phyloP scores from a whole-genome alignment of 768 basidiomycete genomes.

The Myochromella boudieri region DNA sequence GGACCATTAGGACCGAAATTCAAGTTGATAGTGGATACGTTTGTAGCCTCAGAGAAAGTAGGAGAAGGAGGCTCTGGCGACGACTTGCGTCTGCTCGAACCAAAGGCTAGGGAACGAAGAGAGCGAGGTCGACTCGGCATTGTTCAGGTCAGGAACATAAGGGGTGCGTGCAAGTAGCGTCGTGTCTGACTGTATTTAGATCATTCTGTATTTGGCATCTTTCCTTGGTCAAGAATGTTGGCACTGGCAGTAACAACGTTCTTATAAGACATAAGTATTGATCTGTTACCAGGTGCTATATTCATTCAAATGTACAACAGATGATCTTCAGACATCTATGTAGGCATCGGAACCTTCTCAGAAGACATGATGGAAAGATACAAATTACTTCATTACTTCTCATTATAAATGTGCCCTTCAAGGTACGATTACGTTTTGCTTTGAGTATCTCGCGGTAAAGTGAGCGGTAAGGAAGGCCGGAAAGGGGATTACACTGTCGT shows the following conservation, averaged over 20 bases:
- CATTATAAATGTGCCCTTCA: too few relatives aligned
- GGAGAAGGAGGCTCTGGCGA: constrained; percentile 74
- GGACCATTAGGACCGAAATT: constrained; percentile 76
- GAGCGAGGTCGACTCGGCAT: constrained; percentile 55
- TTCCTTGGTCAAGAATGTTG: background rate
- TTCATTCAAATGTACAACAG: background rate
- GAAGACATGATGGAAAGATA: too few relatives aligned
- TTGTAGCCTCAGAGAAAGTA: constrained; percentile 80
- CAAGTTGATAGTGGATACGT: constrained; percentile 74
- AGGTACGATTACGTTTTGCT: too few relatives aligned
- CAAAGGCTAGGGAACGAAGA: constrained; percentile 54
- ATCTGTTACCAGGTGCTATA: too few relatives aligned
- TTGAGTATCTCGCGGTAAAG: too few relatives aligned
- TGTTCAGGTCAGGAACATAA: constrained; percentile 30
- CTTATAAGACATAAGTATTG: background rate
- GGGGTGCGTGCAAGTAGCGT: constrained; percentile 4
- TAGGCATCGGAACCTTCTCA: too few relatives aligned
- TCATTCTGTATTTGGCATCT: constrained; percentile 14
- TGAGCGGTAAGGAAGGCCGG: too few relatives aligned
- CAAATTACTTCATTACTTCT: too few relatives aligned
- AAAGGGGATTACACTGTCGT: too few relatives aligned
- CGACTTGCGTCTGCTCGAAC: constrained; percentile 37
- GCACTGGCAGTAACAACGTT: background rate
- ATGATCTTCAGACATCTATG: background rate
- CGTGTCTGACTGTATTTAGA: constrained; percentile 18